Percentiles rank a stretch among this genome's conserved stretches.
These are phyloP conservation scores for Saccharomyces hybrid DNA, from an alignment of 1,139 yeast genomes.

Conservation along the genomic window DNA sequence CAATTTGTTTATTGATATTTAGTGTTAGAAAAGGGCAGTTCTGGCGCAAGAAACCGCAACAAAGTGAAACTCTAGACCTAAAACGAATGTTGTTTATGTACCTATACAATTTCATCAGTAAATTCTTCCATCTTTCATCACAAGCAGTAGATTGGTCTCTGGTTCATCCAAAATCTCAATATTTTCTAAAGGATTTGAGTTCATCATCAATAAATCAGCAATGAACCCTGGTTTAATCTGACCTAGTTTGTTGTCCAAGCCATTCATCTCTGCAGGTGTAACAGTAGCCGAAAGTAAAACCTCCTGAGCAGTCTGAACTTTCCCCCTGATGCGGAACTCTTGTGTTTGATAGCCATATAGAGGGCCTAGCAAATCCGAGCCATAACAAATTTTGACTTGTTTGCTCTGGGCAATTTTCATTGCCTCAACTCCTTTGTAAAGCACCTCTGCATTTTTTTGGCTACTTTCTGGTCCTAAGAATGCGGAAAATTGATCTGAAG, in stretches of 20 bases:
- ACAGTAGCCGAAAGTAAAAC: background rate
- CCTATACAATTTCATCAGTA: too few species aligned
- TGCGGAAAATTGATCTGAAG: slow-evolving; percentile 8
- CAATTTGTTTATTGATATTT: too few species aligned
- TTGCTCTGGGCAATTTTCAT: slow-evolving; percentile 7
- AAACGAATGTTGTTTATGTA: too few species aligned
- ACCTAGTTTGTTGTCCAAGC: slow-evolving; percentile 3
- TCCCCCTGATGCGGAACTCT: slow-evolving; percentile 9
- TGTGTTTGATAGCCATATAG: slow-evolving; percentile 10
- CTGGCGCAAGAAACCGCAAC: too few species aligned
- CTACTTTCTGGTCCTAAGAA: slow-evolving; percentile 6
- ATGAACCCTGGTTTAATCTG: slow-evolving; percentile 8
- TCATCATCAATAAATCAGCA: slow-evolving; percentile 9
- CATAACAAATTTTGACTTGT: slow-evolving; percentile 9
- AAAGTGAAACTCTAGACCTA: too few species aligned
- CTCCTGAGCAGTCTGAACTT: slow-evolving; percentile 7
- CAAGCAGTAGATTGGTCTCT: slow-evolving; percentile 1
- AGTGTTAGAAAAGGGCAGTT: too few species aligned
- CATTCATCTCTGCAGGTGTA: background rate
- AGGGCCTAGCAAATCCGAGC: slow-evolving; percentile 9
- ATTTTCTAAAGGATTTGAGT: slow-evolving; percentile 8
- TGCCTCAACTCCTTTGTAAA: slow-evolving; percentile 7
- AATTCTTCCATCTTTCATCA: background rate
- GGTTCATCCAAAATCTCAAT: slow-evolving; percentile 9
- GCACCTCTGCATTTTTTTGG: slow-evolving; percentile 5